Percentiles rank a stretch among this genome's conserved stretches.
Evolutionary conservation across 768 basidiomycete species (phyloP).

Genomic region (Trametes maxima): DNA sequence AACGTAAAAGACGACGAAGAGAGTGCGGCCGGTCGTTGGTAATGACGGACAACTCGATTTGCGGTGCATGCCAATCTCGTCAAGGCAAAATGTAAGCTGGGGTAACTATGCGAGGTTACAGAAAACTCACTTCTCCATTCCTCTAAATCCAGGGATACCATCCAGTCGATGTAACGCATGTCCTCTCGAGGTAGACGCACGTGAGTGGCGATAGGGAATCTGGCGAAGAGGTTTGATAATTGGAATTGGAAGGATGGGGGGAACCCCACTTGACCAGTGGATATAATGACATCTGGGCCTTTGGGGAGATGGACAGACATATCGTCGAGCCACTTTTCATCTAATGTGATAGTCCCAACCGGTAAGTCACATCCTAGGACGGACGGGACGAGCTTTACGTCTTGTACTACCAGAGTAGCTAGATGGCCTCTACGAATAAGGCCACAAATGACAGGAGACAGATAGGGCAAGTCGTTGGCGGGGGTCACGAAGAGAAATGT

Average conservation of each 20-base stretch:
- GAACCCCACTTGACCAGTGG: background rate
- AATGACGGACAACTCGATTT: slow-evolving; percentile 70
- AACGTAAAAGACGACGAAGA: slow-evolving; percentile 64
- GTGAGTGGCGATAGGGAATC: background rate
- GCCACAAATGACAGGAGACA: slow-evolving; percentile 41
- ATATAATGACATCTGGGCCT: slow-evolving; percentile 3
- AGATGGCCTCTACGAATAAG: slow-evolving; percentile 36
- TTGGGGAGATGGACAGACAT: too few relatives aligned
- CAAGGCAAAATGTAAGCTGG: slow-evolving; percentile 17
- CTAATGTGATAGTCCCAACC: background rate
- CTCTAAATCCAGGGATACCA: slow-evolving; percentile 53
- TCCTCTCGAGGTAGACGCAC: slow-evolving; percentile 52
- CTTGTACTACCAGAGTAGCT: slow-evolving; percentile 37
- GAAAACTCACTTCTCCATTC: slow-evolving; percentile 59
- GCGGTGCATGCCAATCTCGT: slow-evolving; percentile 75
- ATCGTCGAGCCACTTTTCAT: too few relatives aligned
- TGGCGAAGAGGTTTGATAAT: background rate
- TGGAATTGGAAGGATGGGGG: slow-evolving; percentile 2
- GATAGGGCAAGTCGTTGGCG: slow-evolving; percentile 36
- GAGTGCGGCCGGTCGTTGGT: slow-evolving; percentile 78
- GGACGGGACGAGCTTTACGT: background rate
- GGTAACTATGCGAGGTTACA: background rate
- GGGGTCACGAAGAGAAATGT: slow-evolving; percentile 42
- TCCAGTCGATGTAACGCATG: slow-evolving; percentile 59
- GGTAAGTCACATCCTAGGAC: background rate